Conservation (phyloP, 1,284 basidiomycete species). For the Athelia sp. region DNA sequence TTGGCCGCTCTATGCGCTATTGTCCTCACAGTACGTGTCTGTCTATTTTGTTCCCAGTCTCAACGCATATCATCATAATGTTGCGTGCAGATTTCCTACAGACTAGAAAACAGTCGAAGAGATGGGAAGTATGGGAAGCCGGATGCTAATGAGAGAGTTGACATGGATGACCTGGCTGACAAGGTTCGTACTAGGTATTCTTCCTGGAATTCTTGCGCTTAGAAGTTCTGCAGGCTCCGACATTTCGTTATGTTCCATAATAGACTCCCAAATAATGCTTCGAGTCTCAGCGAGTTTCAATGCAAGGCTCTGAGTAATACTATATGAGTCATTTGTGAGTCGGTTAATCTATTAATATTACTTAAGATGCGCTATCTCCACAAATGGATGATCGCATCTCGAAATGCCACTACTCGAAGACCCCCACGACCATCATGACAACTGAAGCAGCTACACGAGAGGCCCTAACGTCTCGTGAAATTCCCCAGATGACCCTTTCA, state of each 20-base stretch:
- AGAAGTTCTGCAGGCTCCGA: neutral
- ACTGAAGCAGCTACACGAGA: neutral
- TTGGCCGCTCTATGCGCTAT: constrained; percentile 48
- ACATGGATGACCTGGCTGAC: constrained; percentile 65
- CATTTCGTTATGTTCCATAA: constrained; percentile 1
- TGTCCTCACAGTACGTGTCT: constrained; percentile 41
- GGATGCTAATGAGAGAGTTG: constrained; percentile 43
- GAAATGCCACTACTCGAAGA: too few species aligned
- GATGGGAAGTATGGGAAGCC: constrained; percentile 52
- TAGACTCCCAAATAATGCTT: neutral
- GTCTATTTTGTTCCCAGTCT: constrained; percentile 9
- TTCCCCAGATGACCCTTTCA: constrained; percentile 28
- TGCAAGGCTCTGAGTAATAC: too few species aligned
- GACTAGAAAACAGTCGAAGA: constrained; percentile 53
- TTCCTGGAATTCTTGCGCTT: neutral
- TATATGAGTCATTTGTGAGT: too few species aligned
- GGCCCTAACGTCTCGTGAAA: neutral
- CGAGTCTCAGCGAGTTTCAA: too few species aligned
- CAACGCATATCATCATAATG: neutral
- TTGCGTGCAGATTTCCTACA: constrained; percentile 51
- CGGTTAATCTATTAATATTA: too few species aligned
- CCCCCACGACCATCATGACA: neutral
- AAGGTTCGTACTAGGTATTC: constrained; percentile 20
- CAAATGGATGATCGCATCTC: too few species aligned
- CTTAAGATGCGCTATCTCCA: too few species aligned